A percentile compares a stretch with the other conserved stretches of the same genome.
These are phyloP conservation scores for Arabis hirsuta DNA, from an alignment of 345 rosid species.

Conservation along the genomic window DNA sequence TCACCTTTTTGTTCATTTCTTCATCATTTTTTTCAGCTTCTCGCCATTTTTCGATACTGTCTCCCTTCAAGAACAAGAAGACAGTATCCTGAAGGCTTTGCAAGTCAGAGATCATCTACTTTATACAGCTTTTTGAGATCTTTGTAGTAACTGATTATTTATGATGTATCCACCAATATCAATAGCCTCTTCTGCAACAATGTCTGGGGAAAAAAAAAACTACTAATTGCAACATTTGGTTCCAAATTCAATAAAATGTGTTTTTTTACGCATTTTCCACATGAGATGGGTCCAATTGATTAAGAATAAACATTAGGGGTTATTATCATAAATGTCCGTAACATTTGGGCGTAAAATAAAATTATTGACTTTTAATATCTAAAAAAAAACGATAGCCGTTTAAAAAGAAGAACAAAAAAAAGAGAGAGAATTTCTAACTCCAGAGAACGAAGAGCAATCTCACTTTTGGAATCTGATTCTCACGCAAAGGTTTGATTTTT, in stretches of 20 bases:
- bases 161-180: slow-evolving; percentile 3
- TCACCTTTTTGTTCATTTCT: slow-evolving; percentile 21
- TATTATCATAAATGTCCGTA: background rate
- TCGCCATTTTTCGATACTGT: slow-evolving; percentile 73
- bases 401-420: background rate
- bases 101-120: slow-evolving; percentile 25
- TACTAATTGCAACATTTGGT: slow-evolving; percentile 26
- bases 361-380: slow-evolving; percentile 1
- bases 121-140: slow-evolving; percentile 24
- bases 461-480: slow-evolving; percentile 43
- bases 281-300: background rate
- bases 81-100: slow-evolving; percentile 11
- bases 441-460: slow-evolving; percentile 26
- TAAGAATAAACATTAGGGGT: background rate
- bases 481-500: slow-evolving; percentile 34
- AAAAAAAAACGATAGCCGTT: slow-evolving; percentile 21
- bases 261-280: background rate
- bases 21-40: slow-evolving; percentile 56
- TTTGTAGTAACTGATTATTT: slow-evolving; percentile 29
- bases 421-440: slow-evolving; percentile 10
- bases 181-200: background rate
- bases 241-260: slow-evolving; percentile 25
- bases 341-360: background rate
- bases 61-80: slow-evolving; percentile 84
- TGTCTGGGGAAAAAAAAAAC: background rate